Conservation (phyloP, 1,284 basidiomycete genomes). For the Ustilago crameri region DNA sequence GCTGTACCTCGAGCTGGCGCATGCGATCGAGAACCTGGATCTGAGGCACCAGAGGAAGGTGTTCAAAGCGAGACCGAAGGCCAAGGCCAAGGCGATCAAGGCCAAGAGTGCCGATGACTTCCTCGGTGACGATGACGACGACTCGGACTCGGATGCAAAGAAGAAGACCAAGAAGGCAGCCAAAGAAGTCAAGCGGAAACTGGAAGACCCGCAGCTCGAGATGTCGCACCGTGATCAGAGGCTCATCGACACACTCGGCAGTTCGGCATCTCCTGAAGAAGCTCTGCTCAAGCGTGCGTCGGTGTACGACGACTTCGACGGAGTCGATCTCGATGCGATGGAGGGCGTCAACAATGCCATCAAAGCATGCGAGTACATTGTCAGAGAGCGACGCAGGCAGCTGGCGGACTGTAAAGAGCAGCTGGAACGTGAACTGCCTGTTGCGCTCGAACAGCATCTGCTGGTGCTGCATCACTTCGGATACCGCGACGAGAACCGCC, state of each 20-base stretch:
- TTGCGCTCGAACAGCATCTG: conserved; percentile 71
- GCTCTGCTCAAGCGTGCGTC: conserved; percentile 68
- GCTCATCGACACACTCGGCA: conserved; percentile 84
- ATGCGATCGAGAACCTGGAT: conserved; percentile 86
- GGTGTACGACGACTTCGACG: conserved; percentile 52
- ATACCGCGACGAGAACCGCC: conserved; percentile 76
- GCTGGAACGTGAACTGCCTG: conserved; percentile 75
- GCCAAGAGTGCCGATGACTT: conserved; percentile 14
- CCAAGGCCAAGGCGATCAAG: conserved; percentile 17
- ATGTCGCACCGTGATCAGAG: conserved; percentile 82
- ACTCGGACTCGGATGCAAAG: conserved; percentile 23
- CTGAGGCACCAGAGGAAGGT: conserved; percentile 72
- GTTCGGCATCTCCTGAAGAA: conserved; percentile 75
- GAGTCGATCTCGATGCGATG: conserved; percentile 43
- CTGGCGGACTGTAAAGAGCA: conserved; percentile 82
- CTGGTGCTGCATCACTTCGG: conserved; percentile 76
- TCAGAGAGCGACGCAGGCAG: conserved; percentile 81
- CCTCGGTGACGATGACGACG: conserved; percentile 20
- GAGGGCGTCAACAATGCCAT: conserved; percentile 72
- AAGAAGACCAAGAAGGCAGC: conserved; percentile 33
- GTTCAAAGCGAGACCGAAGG: conserved; percentile 37
- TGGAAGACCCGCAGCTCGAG: conserved; percentile 41
- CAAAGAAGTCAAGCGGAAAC: conserved; percentile 36
- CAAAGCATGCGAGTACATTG: conserved; percentile 91
- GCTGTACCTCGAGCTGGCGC: conserved; percentile 94